Base-by-base conservation (phyloP, 805 yeast species). In the Candida qinlingensis region DNA sequence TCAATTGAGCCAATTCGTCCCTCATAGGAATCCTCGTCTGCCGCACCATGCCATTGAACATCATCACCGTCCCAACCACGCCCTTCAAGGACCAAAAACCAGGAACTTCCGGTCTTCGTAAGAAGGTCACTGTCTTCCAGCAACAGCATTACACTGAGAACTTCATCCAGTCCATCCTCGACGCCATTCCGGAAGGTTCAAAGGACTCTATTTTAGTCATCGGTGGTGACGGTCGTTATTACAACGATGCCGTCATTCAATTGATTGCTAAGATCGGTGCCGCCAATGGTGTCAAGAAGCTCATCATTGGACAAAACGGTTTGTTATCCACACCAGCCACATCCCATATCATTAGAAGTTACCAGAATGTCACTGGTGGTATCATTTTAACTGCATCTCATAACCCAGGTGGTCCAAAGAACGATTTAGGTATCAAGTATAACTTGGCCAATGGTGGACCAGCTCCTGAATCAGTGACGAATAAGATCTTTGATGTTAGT, bases 171-270 rank as follows among this genome's bases (percentile, higher is more conserved):
- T 79, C 97, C 7, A 78, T 89, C 51, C 66, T 91, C 47, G 80
- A 80, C 48, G 80, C 97, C 36, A 91, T 92, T 57, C 98, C 98
- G 25, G 96, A 92, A 66, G 97, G 97, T 30, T 70, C 83, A 7
- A 47, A 77, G 47, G 85, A 72, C 49, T 75, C 97, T 4, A 80
- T 85, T 4, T 72, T 92, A 51, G 97, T 91, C 1, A 83, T 92
- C 55, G 99, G 99, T 51, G 99, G 99, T 51, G 99, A 92, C 66
- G 98, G 98, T 41, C 83, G 99, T 59, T 92, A 74, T 74, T 94
- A 89, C 73, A 91, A 91, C 64, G 85, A 80, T 57, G 76, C 74
- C 41, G 91, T 90, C 38, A 79, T 94, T 59, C 87, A 89, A 64
- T 70, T 84, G 63, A 92, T 92, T 60, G 85, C 88, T 35, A 70